Conservation (phyloP, 768 basidiomycete genomes). For the Psilocybe tampanensis region DNA sequence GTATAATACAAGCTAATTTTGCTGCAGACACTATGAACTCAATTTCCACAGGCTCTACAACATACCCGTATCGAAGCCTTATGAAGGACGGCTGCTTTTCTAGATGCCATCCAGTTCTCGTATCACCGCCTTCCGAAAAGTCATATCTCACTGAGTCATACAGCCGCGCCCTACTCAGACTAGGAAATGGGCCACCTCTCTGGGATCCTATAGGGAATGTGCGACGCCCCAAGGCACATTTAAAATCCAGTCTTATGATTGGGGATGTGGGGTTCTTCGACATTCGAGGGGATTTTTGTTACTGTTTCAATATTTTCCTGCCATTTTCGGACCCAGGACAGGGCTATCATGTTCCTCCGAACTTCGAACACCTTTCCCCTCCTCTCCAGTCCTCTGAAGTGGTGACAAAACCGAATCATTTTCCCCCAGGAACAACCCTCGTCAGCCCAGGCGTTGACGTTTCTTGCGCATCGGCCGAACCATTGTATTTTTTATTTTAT, state of each 20-base stretch:
- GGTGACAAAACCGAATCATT: background rate
- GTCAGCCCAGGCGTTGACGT: slow-evolving; percentile 6
- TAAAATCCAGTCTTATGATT: background rate
- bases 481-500: slow-evolving; percentile 3
- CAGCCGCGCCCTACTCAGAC: background rate
- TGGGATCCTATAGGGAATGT: slow-evolving; percentile 1
- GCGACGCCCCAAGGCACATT: background rate
- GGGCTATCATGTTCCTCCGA: background rate
- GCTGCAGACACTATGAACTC: no score
- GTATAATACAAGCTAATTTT: no score
- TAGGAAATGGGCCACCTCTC: slow-evolving; percentile 14
- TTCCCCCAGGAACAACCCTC: slow-evolving; percentile 10
- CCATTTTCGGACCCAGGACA: background rate
- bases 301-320: slow-evolving; percentile 13
- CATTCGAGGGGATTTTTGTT: background rate
- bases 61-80: background rate
- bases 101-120: background rate
- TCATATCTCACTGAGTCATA: no score
- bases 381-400: background rate
- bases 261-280: slow-evolving; percentile 11
- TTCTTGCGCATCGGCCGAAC: background rate
- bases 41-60: slow-evolving; percentile 9
- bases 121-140: background rate
- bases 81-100: background rate
- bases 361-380: slow-evolving; percentile 4